Evolutionary conservation across 441 rosid species (phyloP), one percentile per base, ranked within the genome.

Genomic region (Jatropha multifida): DNA sequence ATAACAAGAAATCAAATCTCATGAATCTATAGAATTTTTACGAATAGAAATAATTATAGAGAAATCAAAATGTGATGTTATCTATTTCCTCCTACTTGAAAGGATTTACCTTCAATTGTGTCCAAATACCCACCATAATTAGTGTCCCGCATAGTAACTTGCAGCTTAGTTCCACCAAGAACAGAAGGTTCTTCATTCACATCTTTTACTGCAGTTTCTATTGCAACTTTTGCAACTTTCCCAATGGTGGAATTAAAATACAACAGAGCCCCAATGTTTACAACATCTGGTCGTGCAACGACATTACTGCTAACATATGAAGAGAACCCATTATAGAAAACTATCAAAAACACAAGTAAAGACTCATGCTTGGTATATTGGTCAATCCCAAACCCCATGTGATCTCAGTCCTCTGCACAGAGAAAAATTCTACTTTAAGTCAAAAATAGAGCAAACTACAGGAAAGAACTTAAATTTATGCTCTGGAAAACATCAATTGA

Each of bases 191-290:
- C 85, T 44, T 91, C 75, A 81, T 93, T 94, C 71, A 94, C 88
- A 74, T 94, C 97, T 48, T 87, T 78, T 17, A 86, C 44, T 17
- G 98, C 98, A 62, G 97, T 88, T 61, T 87, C 81, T 67, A 93
- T 63, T 67, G 97, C 99, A 68, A 89, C 71, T 78, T 85, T 87
- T 52, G 90, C 86, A 42, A 85, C 97, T 84, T 83, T 86, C 46
- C 99, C 98, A 0, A 90, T 80, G 52, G 81, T 74, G 38, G 92
- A 75, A 27, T 56, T 68, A 74, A 81, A 81, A 3, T 92, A 73
- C 77, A 93, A 78, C 79, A 90, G 78, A 58, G 90, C 90, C 48
- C 97, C 99, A 10, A 90, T 79, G 72, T 86, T 91, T n/a, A 62
- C 42, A 37, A 32, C n/a, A 14, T 62, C 4, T 62, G 66, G 42